Base-by-base conservation (phyloP, 148 eudicot species). In the Camellia japonica region DNA sequence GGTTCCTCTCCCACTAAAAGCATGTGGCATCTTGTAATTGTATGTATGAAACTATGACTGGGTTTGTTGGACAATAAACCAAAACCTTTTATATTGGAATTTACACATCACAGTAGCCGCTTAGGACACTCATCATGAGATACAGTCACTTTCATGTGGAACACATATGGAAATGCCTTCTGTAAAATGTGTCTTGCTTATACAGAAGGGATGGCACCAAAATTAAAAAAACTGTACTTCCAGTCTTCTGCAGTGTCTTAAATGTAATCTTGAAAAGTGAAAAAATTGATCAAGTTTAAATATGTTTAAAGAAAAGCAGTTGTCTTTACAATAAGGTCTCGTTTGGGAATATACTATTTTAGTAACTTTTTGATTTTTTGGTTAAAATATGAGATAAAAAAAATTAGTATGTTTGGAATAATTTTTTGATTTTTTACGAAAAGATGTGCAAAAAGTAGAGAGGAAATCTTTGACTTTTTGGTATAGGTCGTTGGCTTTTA, bases 1-100 rank as follows among this genome's bases (percentile, higher is more conserved):
- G 43, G 54, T n/a, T 51, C 71, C 51, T 19, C 70, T 60, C 30
- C 67, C 62, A 49, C 47, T 49, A 75, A 62, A 80, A 62, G 52
- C 18, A 69, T 79, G 44, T 2, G 15, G 49, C 47, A 30, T 68
- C 41, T 55, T 38, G 54, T 11, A 52, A 66, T 16, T 68, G 52
- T 68, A 42, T 58, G 16, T n/a, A 55, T 2, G 3, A n/a, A 9
- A 55, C 38, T 61, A 77, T 76, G 15, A 64, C 54, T 7, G 66
- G 49, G 30, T 41, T 51, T 38, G 19, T 23, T 15, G 43, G 30
- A 44, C 20, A 0, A 42, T 5, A 67, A 70, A 7, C 42, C n/a
- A 11, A 54, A 79, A 60, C 6, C 38, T 18, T 3, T 51, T 63
- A 38, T 14, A 73, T 59, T 79, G 49, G 69, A 30, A 43, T n/a